These are phyloP conservation scores for Globisporangium rhizosaccharum DNA, from an alignment of 352 stramenopile genomes.

Conservation along the genomic window DNA sequence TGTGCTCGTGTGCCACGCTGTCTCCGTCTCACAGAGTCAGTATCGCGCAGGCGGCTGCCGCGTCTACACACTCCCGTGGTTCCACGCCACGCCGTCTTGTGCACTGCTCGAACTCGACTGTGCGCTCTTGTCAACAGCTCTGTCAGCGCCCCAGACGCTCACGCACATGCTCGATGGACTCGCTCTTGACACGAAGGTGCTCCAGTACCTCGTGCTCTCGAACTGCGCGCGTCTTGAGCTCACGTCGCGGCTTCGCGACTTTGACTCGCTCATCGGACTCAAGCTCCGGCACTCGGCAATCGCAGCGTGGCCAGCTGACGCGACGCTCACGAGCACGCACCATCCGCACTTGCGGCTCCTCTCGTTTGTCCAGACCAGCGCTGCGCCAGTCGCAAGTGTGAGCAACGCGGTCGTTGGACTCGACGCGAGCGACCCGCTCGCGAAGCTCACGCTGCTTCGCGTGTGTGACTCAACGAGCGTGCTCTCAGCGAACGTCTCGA, in stretches of 20 bases:
- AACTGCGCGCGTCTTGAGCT: constrained; percentile 3
- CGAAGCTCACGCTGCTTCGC: background rate
- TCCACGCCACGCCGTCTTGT: background rate
- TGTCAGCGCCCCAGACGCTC: background rate
- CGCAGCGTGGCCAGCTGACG: background rate
- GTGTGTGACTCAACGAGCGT: background rate
- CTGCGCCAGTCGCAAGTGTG: no score
- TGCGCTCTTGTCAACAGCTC: background rate
- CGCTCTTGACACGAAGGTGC: background rate
- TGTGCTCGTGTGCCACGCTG: constrained; percentile 4
- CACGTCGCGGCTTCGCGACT: constrained; percentile 1
- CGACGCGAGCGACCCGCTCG: background rate
- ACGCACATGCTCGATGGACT: background rate
- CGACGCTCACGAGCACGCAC: background rate
- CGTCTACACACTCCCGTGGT: constrained; percentile 6
- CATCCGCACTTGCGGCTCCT: constrained; percentile 1
- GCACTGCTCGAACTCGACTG: constrained; percentile 6
- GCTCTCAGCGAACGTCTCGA: background rate
- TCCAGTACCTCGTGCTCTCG: constrained; percentile 6
- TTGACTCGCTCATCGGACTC: constrained; percentile 5
- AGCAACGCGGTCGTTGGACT: background rate
- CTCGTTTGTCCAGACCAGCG: background rate
- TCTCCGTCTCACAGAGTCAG: background rate
- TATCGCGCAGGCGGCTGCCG: background rate
- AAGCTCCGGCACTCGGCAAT: background rate